Evolutionary conservation across 352 stramenopile genomes (phyloP).

Genomic region (Pythium rishiriense): DNA sequence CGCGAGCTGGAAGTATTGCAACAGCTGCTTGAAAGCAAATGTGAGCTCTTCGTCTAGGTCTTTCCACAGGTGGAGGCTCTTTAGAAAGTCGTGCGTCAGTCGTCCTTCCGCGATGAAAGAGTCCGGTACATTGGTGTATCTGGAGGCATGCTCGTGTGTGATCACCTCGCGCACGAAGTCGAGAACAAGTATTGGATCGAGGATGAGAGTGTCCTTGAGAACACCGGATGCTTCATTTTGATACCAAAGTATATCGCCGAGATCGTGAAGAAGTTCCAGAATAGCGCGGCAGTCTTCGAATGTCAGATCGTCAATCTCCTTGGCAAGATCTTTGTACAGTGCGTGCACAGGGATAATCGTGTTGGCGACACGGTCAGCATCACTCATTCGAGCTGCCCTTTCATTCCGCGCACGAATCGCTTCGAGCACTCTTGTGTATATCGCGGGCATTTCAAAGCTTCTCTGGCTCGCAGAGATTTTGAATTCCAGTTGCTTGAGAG

Average conservation of each 20-base stretch:
- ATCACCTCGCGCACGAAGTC: constrained; percentile 21
- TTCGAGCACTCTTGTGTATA: constrained; percentile 12
- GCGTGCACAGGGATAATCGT: constrained; percentile 7
- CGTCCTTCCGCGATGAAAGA: constrained; percentile 4
- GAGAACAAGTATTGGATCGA: constrained; percentile 29
- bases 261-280: constrained; percentile 19
- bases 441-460: constrained; percentile 23
- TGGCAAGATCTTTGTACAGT: constrained; percentile 6
- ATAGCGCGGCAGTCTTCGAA: constrained; percentile 14
- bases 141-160: constrained; percentile 11
- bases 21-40: constrained; percentile 21
- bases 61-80: constrained; percentile 3
- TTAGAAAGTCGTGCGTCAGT: not conserved
- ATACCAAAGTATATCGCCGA: constrained; percentile 28
- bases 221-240: constrained; percentile 10
- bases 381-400: not conserved
- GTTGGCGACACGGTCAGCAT: not conserved
- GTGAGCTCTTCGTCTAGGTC: constrained; percentile 25
- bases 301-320: constrained; percentile 11
- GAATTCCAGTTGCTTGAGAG: not conserved
- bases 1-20: constrained; percentile 24
- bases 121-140: not conserved
- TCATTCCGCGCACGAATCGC: constrained; percentile 1
- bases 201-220: constrained; percentile 13
- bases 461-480: constrained; percentile 7